These are phyloP conservation scores for Asterella californica DNA, from an alignment of 225 moss, liverwort and hornwort species.

Conservation along the genomic window DNA sequence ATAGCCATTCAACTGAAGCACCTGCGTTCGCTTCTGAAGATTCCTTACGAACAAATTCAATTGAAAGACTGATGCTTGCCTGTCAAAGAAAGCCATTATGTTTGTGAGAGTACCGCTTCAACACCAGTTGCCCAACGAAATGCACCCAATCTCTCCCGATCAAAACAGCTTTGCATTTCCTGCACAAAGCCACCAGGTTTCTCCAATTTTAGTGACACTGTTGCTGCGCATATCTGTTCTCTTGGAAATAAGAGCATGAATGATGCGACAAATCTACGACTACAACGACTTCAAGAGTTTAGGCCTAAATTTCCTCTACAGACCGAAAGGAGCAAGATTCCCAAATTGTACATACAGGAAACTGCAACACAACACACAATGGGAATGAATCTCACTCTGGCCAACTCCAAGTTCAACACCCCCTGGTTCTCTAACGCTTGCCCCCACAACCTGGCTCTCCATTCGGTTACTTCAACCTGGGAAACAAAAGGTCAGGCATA, in stretches of 20 bases:
- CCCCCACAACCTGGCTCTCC: constrained; percentile 85
- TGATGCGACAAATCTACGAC: not conserved
- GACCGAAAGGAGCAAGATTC: not conserved
- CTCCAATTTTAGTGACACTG: not conserved
- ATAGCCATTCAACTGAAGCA: not conserved
- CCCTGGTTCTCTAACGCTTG: constrained; percentile 66
- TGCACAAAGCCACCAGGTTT: constrained; percentile 17
- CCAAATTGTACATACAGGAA: too few species aligned
- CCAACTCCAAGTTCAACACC: constrained; percentile 75
- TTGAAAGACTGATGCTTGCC: constrained; percentile 47
- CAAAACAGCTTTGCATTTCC: constrained; percentile 69
- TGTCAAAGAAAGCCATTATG: constrained; percentile 35
- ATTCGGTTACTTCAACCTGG: constrained; percentile 83
- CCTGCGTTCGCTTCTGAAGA: not conserved
- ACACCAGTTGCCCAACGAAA: constrained; percentile 84
- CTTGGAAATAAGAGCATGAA: not conserved
- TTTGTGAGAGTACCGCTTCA: constrained; percentile 66
- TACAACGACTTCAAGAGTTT: not conserved
- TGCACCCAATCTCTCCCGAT: constrained; percentile 68
- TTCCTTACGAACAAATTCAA: constrained; percentile 1
- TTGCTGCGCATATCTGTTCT: too few species aligned
- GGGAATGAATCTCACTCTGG: constrained; percentile 53
- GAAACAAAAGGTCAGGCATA: not conserved
- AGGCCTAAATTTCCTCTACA: not conserved
- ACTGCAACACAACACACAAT: not conserved